Evolutionary conservation across 257 asterid species (phyloP), one percentile per base, ranked within the genome.

Genomic region (Solanum bulbocastanum): DNA sequence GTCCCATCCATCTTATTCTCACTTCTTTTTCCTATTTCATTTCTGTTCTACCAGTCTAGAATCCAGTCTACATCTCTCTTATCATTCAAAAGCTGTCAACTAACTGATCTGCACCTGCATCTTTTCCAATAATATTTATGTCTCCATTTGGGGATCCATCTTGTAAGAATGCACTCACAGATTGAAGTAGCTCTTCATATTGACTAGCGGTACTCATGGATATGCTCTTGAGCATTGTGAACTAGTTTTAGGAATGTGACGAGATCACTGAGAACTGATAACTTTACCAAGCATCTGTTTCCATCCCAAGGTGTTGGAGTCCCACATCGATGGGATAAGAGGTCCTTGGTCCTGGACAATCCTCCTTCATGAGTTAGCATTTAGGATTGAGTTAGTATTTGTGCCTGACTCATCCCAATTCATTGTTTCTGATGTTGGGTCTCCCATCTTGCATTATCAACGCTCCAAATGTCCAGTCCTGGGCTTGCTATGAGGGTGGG

Each of bases 1-100:
- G 91, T 88, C 84, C 86, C 52, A 83, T 82, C 30, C 42, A 81
- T 30, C 32, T 81, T 81, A 81, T 27, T 46, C 66, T 30, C 66
- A 27, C 40, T 46, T 16, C 62, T 27, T 44, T 27, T 81, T 73
- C 66, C 18, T 16, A 32, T 44, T 46, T 79, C 66, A 79, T 44
- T 46, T 81, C 40, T 37, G 30, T 30, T 81, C 42, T 46, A 81
- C 30, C 68, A 81, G 68, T 44, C 85, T 79, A 44, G 10, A 79
- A 25, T 79, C 66, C 68, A 79, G 10, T 30, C 68, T 81, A 20
- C 60, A 25, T 81, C 25, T 46, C 68, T 81, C 37, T 5, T 68
- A 30, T 15, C 85, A 46, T 46, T 46, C 39, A 25, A 46, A 81
- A 46, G 6, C 66, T 49, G 66, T 30, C 85, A 27, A 46, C 85